Evolutionary conservation across 2,329 filamentous ascomycete genomes (phyloP), one percentile per base, ranked within the genome.

Genomic region (Fusarium sarcochroum): DNA sequence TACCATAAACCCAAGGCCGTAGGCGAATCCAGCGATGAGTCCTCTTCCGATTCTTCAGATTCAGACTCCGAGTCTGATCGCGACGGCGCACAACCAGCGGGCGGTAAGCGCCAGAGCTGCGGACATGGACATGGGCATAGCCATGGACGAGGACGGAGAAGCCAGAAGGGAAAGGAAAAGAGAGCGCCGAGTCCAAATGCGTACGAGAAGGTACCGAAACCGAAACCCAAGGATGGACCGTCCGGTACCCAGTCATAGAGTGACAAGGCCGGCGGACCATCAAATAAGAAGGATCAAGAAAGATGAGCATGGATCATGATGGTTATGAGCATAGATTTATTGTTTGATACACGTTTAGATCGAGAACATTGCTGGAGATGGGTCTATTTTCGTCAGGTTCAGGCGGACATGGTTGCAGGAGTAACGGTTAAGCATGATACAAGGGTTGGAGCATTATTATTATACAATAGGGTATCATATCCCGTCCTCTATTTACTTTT

Each of bases 1-100:
- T 99, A 98, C 82, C 95, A 98, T 82, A 92, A 92, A 63, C 90
- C 93, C 8, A 92, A 91, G 71, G 88, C 86, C 13, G 89, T 93
- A 6, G 93, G 92, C 77, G 95, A 98, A 78, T 96, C 92, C 32
- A 94, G 91, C 70, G 88, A 89, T 69, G 89, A 91, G 50, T 89
- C 87, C 5, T 88, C 84, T 15, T 86, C 84, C 21, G 89, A 89
- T 15, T 85, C 84, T 2, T 87, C 85, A 1, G 87, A 89, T 63
- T 87, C 85, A n/a, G 76, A 79, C 59, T 76, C 78, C 8, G 76
- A 77, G 52, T 70, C 77, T 55, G 74, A 74, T 50, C 74, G 71
- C 18, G 73, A 74, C 9, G 66, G 70, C 20, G 70, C 71, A 21
- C 64, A 70, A 40, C 70, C 71, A 56, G 69, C 72, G 23, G 60